Percentiles rank a stretch among this genome's conserved stretches.
Conservation (phyloP, 371 early-diverging fungal species). For the Mycotypha africana region DNA sequence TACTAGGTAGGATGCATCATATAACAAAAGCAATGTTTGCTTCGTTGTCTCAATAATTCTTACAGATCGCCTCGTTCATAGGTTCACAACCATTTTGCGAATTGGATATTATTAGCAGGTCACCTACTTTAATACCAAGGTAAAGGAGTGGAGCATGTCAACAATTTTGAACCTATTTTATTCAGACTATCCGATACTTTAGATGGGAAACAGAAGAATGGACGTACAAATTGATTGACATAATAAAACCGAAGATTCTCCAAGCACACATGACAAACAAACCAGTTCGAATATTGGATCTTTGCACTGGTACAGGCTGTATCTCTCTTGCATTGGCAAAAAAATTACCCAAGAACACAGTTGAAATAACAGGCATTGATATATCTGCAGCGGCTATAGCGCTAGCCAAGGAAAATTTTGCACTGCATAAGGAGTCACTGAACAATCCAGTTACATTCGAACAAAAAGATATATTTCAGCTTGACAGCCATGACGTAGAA, state of each 20-base stretch:
- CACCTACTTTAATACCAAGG: conserved; percentile 85
- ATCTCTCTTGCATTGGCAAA: conserved; percentile 74
- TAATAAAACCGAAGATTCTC: conserved; percentile 18
- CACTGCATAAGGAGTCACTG: conserved; percentile 1
- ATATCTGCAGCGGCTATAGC: conserved; percentile 38
- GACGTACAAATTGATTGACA: conserved; percentile 51
- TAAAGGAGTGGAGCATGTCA: no score
- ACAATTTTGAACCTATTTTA: no score
- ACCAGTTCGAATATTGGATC: conserved; percentile 70
- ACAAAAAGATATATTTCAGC: conserved; percentile 43
- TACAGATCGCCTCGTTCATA: background rate
- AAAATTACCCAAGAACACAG: conserved; percentile 37
- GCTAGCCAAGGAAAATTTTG: conserved; percentile 46
- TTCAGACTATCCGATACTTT: background rate
- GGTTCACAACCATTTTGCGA: conserved; percentile 81
- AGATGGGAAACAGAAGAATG: conserved; percentile 95
- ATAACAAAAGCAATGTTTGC: background rate
- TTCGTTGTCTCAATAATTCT: background rate
- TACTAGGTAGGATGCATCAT: conserved; percentile 48
- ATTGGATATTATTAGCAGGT: conserved; percentile 63
- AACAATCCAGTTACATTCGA: conserved; percentile 28
- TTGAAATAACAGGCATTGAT: conserved; percentile 37
- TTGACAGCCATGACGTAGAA: background rate
- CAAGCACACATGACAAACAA: background rate
- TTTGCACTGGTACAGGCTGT: conserved; percentile 89